A percentile compares a stretch with the other conserved stretches of the same genome.
phyloP scores from a whole-genome alignment of 164 flowering plant species.

The Liquidambar formosana region DNA sequence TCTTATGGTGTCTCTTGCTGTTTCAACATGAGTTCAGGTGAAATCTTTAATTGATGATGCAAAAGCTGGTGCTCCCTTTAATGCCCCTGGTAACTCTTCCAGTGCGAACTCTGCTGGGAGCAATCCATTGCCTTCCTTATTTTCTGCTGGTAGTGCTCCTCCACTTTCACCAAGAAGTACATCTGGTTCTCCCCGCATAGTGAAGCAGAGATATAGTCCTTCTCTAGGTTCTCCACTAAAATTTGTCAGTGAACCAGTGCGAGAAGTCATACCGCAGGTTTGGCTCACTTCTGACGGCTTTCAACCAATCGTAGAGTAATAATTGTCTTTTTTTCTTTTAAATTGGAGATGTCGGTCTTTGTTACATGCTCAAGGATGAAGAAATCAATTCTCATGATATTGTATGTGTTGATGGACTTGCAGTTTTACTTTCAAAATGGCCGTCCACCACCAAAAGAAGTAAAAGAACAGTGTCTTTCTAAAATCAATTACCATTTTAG shows the following conservation, averaged over 20 bases:
- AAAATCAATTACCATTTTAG: conserved; percentile 65
- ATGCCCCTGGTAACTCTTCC: conserved; percentile 57
- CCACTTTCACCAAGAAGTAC: conserved; percentile 97
- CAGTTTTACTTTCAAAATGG: conserved; percentile 98
- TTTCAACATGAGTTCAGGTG: conserved; percentile 44
- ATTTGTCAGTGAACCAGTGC: conserved; percentile 75
- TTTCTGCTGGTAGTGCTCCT: conserved; percentile 96
- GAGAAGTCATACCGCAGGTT: conserved; percentile 95
- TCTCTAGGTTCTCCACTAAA: conserved; percentile 83
- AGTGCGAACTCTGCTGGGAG: conserved; percentile 49
- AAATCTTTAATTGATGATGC: conserved; percentile 84
- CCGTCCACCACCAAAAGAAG: conserved; percentile 81
- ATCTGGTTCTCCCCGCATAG: conserved; percentile 91
- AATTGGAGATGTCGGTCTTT: background rate
- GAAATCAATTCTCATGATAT: no score
- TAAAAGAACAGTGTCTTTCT: conserved; percentile 67
- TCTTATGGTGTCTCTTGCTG: no score
- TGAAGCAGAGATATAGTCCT: conserved; percentile 73
- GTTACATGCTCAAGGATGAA: no score
- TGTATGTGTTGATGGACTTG: conserved; percentile 25
- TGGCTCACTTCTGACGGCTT: background rate
- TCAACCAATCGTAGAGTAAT: background rate
- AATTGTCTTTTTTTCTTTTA: background rate
- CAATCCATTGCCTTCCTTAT: conserved; percentile 89
- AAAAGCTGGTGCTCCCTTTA: conserved; percentile 67